Percentiles rank a stretch among this genome's conserved stretches.
Evolutionary conservation across 1,139 yeast genomes (phyloP).

Genomic region (Hyphopichia pseudoburtonii): DNA sequence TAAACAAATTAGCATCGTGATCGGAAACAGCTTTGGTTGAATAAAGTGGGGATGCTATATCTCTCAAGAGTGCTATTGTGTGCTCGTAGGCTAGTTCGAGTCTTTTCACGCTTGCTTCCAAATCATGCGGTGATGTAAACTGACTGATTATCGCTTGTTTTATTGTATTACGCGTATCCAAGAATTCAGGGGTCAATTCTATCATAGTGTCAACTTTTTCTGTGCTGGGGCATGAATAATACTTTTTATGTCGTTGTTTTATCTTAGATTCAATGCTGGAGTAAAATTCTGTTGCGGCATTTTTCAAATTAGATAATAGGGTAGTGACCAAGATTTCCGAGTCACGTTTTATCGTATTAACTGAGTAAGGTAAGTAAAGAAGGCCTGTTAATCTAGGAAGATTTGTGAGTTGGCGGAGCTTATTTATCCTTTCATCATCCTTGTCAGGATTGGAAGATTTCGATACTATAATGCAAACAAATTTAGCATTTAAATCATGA

Average conservation of each 20-base stretch:
- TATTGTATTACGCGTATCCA: slow-evolving; percentile 41
- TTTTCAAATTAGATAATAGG: slow-evolving; percentile 30
- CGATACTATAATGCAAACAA: slow-evolving; percentile 30
- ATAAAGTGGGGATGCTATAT: slow-evolving; percentile 8
- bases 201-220: slow-evolving; percentile 27
- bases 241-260: slow-evolving; percentile 37
- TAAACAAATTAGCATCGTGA: slow-evolving; percentile 30
- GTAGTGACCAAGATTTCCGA: slow-evolving; percentile 29
- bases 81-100: slow-evolving; percentile 38
- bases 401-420: slow-evolving; percentile 29
- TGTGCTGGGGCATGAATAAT: slow-evolving; percentile 35
- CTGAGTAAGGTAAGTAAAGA: slow-evolving; percentile 19
- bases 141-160: slow-evolving; percentile 39
- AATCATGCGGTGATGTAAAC: slow-evolving; percentile 32
- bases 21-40: slow-evolving; percentile 17
- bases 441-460: slow-evolving; percentile 10
- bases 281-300: slow-evolving; percentile 36
- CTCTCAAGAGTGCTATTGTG: slow-evolving; percentile 26
- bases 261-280: slow-evolving; percentile 30
- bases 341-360: slow-evolving; percentile 22
- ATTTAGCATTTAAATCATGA: slow-evolving; percentile 20
- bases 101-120: slow-evolving; percentile 29
- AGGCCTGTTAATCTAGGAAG: slow-evolving; percentile 33
- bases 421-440: slow-evolving; percentile 21
- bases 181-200: slow-evolving; percentile 36